Base-by-base conservation (phyloP, 164 flowering plant genomes). In the Magnolia officinalis region DNA sequence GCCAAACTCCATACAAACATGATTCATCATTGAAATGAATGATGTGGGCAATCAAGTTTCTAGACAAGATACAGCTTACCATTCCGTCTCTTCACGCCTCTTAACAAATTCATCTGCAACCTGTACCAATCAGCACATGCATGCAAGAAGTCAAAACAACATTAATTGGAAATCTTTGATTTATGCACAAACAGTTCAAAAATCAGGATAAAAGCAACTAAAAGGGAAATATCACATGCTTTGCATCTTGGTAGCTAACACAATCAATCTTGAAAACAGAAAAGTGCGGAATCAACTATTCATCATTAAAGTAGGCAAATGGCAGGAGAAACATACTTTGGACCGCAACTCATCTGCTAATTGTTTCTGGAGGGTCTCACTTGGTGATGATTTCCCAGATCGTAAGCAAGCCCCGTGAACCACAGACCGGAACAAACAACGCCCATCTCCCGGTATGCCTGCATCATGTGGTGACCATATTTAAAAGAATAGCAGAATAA, bases 401-500 rank as follows among this genome's bases (percentile, higher is more conserved):
- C 92, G 80, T 76, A 92, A 58, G 85, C 92, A 92, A 80, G 94
- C 98, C 16, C 97, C 98, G 77, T 96, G 97, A 82, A 86, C 97
- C 78, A 96, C 95, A 76, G 99, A 90, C 19, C 98, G 94, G 73
- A 96, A 96, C 86, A 94, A 82, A 76, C 99, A 96, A 80, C 99
- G 86, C 13, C 99, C 99, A 87, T 96, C 99, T 76, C 98, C 99
- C 74, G 99, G 98, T 75, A 96, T 91, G 70, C 97, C 99, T 96
- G 84, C 76, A 76, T n/a, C 1, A 79, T 45, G 74, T 16, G 55
- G 67, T 20, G 21, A 64, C 68, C 58, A 76, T 75, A 45, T 50
- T 55, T 52, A 78, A n/a, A 70, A n/a, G 31, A 74, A 45, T 24
- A 63, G n/a, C 26, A 70, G 23, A 20, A 50, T 37, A 2, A 3